Base-by-base conservation (phyloP, 371 early-diverging fungal genomes). In the Blastocladiella emersonii region DNA sequence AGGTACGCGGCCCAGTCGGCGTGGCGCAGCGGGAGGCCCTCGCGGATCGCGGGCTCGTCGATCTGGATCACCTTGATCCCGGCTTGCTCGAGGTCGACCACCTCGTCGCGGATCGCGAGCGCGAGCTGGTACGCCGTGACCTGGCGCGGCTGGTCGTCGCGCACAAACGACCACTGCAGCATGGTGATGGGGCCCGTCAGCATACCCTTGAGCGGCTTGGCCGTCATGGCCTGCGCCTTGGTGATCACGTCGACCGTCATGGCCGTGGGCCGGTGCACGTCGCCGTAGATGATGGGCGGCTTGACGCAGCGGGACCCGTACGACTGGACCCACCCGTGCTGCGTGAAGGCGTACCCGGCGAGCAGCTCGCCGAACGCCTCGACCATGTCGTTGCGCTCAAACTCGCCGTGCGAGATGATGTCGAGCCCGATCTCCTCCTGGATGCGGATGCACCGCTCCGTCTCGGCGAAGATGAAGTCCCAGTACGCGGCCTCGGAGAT, bases 11-110 rank as follows among this genome's bases (percentile, higher is more conserved):
- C 85, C 86, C 90, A 92, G 71, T 90, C 91, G 64, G 81, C 76
- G 64, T 83, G 78, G 69, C 93, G 90, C 69, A 97, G 85, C 23
- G 97, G 95, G 39, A 97, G 80, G 70, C 97, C 97, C 78, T 96
- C 97, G 77, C 97, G 92, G 69, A 96, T 92, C 67, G 97, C 97
- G 43, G 97, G 95, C 76, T 96, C 97, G 75, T 96, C 97, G 67
- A 96, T 92, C 78, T 96, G 97, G 70, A 96, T 93, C 64, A 85
- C 87, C 66, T 83, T 81, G 73, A 94, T 93, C 37, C 95, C 94
- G 63, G 91, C 94, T 56, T 78, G 69, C 75, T 96, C 97, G 53
- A 96, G 78, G 68, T 96, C 97, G 44, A 74, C 76, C 49, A 96
- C 96, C 79, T 96, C 97, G 68, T 96, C 89, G 71, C 94, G 91